Evolutionary conservation across 495 filamentous ascomycete genomes (phyloP).

Genomic region (Penicillium coprophilum): DNA sequence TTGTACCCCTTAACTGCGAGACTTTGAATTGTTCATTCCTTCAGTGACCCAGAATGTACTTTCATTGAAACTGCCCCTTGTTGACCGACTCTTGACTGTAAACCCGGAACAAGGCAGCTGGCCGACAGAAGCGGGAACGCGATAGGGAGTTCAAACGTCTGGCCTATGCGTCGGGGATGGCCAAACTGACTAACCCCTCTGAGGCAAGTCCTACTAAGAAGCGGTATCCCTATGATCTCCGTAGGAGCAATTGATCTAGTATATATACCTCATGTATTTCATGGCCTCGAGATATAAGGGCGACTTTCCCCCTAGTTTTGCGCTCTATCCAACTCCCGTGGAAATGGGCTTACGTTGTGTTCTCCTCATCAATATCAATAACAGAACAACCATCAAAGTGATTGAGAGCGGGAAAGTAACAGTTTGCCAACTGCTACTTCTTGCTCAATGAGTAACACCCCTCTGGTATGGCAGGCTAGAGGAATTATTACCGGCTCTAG

Average conservation of each 20-base stretch:
- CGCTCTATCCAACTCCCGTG: not conserved
- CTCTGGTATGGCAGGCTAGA: not conserved
- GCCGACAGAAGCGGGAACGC: slow-evolving; percentile 35
- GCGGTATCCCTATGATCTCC: not conserved
- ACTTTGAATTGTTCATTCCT: not conserved
- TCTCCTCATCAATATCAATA: not conserved
- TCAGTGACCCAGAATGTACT: slow-evolving; percentile 14
- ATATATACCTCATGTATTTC: not conserved
- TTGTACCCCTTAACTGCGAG: not conserved
- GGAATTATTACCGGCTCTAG: not conserved
- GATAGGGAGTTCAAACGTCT: slow-evolving; percentile 14
- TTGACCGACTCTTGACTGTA: slow-evolving; percentile 45
- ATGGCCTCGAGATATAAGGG: too few relatives aligned
- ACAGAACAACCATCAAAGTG: not conserved
- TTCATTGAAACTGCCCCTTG: slow-evolving; percentile 31
- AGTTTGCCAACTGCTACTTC: not conserved
- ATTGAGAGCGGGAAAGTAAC: not conserved
- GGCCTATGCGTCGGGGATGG: slow-evolving; percentile 13
- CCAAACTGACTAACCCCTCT: not conserved
- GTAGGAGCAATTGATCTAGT: not conserved
- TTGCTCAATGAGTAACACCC: not conserved
- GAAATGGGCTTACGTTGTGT: not conserved
- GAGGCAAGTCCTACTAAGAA: not conserved
- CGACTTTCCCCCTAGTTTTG: not conserved
- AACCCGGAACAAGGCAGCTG: slow-evolving; percentile 27